Conservation (phyloP, 352 stramenopile species). For the Pythium insidiosum region DNA sequence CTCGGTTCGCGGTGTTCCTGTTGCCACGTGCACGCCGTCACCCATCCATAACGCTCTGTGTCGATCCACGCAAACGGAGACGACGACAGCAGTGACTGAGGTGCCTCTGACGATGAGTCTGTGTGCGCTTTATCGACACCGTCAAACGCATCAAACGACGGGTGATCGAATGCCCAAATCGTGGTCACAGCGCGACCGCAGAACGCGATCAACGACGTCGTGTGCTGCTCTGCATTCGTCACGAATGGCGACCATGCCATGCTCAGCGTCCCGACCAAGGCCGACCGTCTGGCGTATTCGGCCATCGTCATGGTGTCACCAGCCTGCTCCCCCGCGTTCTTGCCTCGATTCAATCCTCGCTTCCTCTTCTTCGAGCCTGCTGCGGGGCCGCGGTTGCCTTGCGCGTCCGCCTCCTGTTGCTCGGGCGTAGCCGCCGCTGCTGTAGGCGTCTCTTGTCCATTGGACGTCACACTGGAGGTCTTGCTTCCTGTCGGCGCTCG, state of each 20-base stretch:
- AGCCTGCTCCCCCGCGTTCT: neutral
- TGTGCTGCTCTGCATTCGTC: constrained; percentile 25
- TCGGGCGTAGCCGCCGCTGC: no score
- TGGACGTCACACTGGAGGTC: neutral
- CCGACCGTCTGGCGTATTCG: constrained; percentile 52
- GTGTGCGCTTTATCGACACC: constrained; percentile 4
- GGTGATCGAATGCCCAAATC: constrained; percentile 58
- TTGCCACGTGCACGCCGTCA: constrained; percentile 60
- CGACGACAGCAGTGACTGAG: no score
- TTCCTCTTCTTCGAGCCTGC: constrained; percentile 13
- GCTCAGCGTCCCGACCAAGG: constrained; percentile 50
- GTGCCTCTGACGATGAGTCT: no score
- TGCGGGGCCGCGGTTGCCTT: no score
- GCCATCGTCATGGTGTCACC: constrained; percentile 25
- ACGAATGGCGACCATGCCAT: constrained; percentile 71
- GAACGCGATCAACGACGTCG: constrained; percentile 59
- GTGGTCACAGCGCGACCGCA: constrained; percentile 54
- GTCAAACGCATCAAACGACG: constrained; percentile 22
- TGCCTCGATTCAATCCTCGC: no score
- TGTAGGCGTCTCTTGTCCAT: no score
- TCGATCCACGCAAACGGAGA: constrained; percentile 48
- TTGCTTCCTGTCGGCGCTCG: no score
- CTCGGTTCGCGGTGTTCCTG: constrained; percentile 32
- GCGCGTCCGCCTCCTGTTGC: constrained; percentile 6
- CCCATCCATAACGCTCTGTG: constrained; percentile 68